Base-by-base conservation (phyloP, 768 basidiomycete genomes). In the Mycena belliarum region DNA sequence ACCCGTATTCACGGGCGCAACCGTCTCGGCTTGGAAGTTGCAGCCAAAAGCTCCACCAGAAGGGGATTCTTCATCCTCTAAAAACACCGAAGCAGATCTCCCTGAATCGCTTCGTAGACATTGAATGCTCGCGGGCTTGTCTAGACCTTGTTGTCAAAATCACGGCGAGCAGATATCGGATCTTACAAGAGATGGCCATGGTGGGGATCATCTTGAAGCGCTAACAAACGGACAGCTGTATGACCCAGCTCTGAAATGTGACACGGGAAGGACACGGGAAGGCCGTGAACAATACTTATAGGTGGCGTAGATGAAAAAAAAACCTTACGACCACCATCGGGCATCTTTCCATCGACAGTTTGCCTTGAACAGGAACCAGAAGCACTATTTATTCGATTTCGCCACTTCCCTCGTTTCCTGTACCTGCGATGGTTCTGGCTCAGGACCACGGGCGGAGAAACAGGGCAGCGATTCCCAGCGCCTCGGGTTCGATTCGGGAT, bases 291-390 rank as follows among this genome's bases (percentile, higher is more conserved):
- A 38, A 16, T 43, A 45, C 33, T 57, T 44, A 50, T 50, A 57
- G 23, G n/a, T 23, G 42, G 18, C 54, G n/a, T 6, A 21, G 15
- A 3, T 7, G 48, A 26, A 18, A 43, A 32, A 50, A n/a, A 40
- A 57, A 45, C 37, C 42, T 50, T 50, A 57, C 49, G 48, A 57
- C 20, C 33, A 50, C 25, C 25, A 49, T 1, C 16, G 15, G 24
- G 40, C 37, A 49, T 25, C 32, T 49, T n/a, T 26, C 37, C 12
- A 5, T 38, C 4, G 35, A 35, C 23, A 14, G 10, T 25, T 37
- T 42, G 38, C 42, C 38, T 48, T 16, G 40, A 21, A 23, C 35
- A 2, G 16, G 5, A 12, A 37, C 12, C 15, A 15, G 24, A 35
- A 35, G 16, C 28, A 25, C 42, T 24, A 33, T 23, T n/a, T 4